Evolutionary conservation across 1,139 yeast species (phyloP), one percentile per base, ranked within the genome.

Genomic region (Blastobotrys serpentis): DNA sequence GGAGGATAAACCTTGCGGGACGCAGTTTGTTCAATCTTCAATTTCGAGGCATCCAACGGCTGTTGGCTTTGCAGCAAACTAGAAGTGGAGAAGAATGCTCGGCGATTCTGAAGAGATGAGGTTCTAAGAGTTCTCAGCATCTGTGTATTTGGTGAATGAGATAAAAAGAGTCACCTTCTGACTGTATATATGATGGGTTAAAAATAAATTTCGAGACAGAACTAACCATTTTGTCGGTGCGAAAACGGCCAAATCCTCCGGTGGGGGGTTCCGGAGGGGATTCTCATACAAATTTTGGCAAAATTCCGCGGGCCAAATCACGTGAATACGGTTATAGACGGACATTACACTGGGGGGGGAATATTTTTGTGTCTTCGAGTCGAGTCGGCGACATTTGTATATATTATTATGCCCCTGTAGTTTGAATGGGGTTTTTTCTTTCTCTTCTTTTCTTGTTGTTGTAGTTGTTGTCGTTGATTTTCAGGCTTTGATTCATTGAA

Each of bases 1-100:
- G 95, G 84, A 47, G 83, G 74, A 51, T 80, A 81, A 10, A 67
- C 63, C 66, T 85, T 84, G 49, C 95, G 94, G 5, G 72, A 62
- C 21, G 74, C 62, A 46, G 84, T 79, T 56, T 75, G 76, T 40
- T 76, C 74, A 58, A 90, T 73, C 47, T 69, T 69, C 51, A 92
- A 70, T 62, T 82, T 84, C 23, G 86, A 73, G 10, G 95, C 79
- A 60, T 86, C 92, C 56, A 89, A 71, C 18, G 40, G 16, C 23
- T 18, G 11, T 25, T 36, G 40, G 6, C 16, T 18, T 19, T 14
- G 38, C 4, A 33, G 21, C 18, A 33, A 21, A 11, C 21, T 21
- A 14, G 38, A 33, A 4, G 38, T 33, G 4, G 38, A 33, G 19
- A 33, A 33, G 19, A 33, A 33, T 4, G 38, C 38, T 33, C 38